Evolutionary conservation across 305 asterid species (phyloP).

Genomic region (Fraxinus baroniana): DNA sequence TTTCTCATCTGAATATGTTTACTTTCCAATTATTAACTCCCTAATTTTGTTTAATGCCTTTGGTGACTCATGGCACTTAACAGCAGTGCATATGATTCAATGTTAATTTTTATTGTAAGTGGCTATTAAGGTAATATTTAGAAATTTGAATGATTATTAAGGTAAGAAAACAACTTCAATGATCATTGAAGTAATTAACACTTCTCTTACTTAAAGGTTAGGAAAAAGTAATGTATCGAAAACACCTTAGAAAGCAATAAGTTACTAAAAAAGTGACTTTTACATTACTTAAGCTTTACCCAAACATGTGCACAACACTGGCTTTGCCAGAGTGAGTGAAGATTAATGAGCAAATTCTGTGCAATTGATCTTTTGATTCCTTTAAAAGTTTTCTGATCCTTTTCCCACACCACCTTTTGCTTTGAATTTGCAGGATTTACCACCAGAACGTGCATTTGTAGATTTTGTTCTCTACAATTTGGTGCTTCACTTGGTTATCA

Average conservation of each 20-base stretch:
- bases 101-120: no score
- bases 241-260: no score
- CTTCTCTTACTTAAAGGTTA: neutral
- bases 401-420: neutral
- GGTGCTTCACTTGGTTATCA: constrained; percentile 85
- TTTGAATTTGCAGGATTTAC: constrained; percentile 65
- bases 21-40: neutral
- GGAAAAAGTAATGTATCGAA: neutral
- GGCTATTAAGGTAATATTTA: no score
- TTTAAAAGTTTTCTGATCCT: constrained; percentile 1
- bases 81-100: no score
- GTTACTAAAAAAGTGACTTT: neutral
- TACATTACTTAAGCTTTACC: neutral
- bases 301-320: neutral
- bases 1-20: neutral
- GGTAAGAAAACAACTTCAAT: no score
- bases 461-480: constrained; percentile 82
- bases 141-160: no score
- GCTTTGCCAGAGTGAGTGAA: neutral
- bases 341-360: neutral
- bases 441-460: constrained; percentile 88
- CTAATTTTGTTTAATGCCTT: neutral
- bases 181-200: no score
- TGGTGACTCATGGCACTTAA: no score
- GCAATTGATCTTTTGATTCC: neutral